Evolutionary conservation across 1,284 basidiomycete species (phyloP).

Genomic region (Trichosporon ovoides): DNA sequence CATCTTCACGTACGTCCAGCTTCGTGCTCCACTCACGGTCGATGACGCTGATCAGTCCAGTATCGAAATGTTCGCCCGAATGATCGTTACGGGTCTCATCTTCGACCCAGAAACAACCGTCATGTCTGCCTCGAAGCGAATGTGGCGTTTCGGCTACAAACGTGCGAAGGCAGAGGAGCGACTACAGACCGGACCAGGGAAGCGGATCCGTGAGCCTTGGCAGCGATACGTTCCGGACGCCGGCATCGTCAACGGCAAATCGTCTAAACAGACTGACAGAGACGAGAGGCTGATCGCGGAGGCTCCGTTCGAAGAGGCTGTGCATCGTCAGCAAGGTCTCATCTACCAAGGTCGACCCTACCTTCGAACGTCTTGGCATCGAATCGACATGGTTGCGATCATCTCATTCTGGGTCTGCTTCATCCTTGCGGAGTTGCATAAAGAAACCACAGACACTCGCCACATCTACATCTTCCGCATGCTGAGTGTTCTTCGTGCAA

Average conservation of each 20-base stretch:
- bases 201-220: conserved; percentile 6
- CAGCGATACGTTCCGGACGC: conserved; percentile 3
- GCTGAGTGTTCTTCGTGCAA: conserved; percentile 77
- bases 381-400: conserved; percentile 83
- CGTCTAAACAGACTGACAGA: conserved; percentile 10
- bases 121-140: conserved; percentile 46
- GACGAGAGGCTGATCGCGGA: conserved; percentile 23
- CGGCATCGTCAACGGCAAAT: background rate
- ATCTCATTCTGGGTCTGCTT: conserved; percentile 59
- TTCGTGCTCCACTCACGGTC: conserved; percentile 6
- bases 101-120: conserved; percentile 75
- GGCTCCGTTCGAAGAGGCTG: conserved; percentile 52
- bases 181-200: background rate
- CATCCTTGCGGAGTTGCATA: conserved; percentile 59
- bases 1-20: conserved; percentile 70
- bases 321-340: conserved; percentile 47
- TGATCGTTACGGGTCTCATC: conserved; percentile 84
- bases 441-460: conserved; percentile 58
- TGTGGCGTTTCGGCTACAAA: background rate
- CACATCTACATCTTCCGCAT: conserved; percentile 88
- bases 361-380: conserved; percentile 87
- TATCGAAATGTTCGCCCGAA: conserved; percentile 79
- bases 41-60: conserved; percentile 49
- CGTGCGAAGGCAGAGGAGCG: conserved; percentile 4
- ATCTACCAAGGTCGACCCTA: conserved; percentile 58